Evolutionary conservation across 2,329 filamentous ascomycete genomes (phyloP).

Genomic region (Dothidotthia symphoricarpi): DNA sequence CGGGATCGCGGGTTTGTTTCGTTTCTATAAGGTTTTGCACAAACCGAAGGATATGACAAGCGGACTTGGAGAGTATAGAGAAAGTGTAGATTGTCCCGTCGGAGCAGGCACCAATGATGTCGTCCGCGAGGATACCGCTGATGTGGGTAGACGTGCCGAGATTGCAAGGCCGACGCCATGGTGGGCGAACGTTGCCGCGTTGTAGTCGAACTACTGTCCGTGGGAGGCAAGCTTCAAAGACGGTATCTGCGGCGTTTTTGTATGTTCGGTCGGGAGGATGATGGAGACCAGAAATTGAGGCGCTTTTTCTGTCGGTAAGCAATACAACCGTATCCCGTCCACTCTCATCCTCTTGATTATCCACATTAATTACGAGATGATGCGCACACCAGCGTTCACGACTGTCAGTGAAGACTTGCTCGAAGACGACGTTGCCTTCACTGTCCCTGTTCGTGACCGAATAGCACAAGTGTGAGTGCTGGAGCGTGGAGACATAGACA

Average conservation of each 20-base stretch:
- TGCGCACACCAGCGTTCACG: slow-evolving; percentile 27
- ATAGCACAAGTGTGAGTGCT: slow-evolving; percentile 54
- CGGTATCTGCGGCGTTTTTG: slow-evolving; percentile 28
- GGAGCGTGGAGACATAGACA: slow-evolving; percentile 56
- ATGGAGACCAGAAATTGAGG: slow-evolving; percentile 31
- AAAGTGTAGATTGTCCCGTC: slow-evolving; percentile 59
- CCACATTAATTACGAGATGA: slow-evolving; percentile 24
- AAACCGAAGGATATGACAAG: slow-evolving; percentile 69
- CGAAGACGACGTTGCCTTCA: slow-evolving; percentile 18
- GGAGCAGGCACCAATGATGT: slow-evolving; percentile 52
- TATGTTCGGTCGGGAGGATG: slow-evolving; percentile 19
- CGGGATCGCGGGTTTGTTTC: slow-evolving; percentile 15
- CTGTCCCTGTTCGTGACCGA: slow-evolving; percentile 41
- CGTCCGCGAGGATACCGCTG: slow-evolving; percentile 44
- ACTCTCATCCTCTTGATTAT: not conserved
- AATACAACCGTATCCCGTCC: slow-evolving; percentile 24
- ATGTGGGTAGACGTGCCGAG: slow-evolving; percentile 12
- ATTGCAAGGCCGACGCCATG: slow-evolving; percentile 29
- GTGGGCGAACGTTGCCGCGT: slow-evolving; percentile 46
- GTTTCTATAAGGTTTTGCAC: slow-evolving; percentile 62
- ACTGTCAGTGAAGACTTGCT: slow-evolving; percentile 31
- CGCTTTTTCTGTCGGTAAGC: slow-evolving; percentile 35
- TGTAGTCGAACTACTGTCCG: slow-evolving; percentile 51
- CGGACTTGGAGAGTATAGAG: slow-evolving; percentile 59
- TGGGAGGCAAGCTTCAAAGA: slow-evolving; percentile 47